Evolutionary conservation across 2,329 filamentous ascomycete species (phyloP).

Genomic region (Cladosporium colombiae): DNA sequence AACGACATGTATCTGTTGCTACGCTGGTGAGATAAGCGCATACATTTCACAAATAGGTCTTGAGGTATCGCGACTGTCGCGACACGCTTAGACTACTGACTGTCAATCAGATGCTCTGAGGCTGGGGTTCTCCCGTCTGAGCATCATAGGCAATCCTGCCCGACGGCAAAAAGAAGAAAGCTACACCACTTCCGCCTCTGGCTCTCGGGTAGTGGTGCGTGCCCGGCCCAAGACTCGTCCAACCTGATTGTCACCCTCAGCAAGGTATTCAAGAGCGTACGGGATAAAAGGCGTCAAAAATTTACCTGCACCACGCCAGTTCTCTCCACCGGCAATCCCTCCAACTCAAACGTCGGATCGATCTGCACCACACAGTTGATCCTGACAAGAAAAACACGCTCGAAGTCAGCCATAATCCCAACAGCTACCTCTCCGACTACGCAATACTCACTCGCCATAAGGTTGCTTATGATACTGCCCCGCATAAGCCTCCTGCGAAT

Average conservation of each 20-base stretch:
- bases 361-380: conserved; percentile 43
- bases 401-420: neutral
- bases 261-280: neutral
- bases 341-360: conserved; percentile 52
- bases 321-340: conserved; percentile 51
- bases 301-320: conserved; percentile 48
- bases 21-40: no score
- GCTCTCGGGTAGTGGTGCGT: conserved; percentile 60
- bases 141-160: conserved; percentile 55
- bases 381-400: neutral
- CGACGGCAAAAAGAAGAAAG: conserved; percentile 58
- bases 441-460: conserved; percentile 28
- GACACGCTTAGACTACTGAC: neutral
- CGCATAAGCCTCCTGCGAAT: conserved; percentile 48
- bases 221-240: conserved; percentile 56
- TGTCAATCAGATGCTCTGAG: conserved; percentile 23
- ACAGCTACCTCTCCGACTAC: conserved; percentile 26
- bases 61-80: no score
- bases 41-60: no score
- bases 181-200: conserved; percentile 52
- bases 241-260: conserved; percentile 40
- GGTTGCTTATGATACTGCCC: conserved; percentile 51
- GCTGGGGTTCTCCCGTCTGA: conserved; percentile 47
- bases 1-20: no score
- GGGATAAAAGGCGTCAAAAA: neutral